These are phyloP conservation scores for Pythium myriotylum DNA, from an alignment of 352 stramenopile genomes.

Conservation along the genomic window DNA sequence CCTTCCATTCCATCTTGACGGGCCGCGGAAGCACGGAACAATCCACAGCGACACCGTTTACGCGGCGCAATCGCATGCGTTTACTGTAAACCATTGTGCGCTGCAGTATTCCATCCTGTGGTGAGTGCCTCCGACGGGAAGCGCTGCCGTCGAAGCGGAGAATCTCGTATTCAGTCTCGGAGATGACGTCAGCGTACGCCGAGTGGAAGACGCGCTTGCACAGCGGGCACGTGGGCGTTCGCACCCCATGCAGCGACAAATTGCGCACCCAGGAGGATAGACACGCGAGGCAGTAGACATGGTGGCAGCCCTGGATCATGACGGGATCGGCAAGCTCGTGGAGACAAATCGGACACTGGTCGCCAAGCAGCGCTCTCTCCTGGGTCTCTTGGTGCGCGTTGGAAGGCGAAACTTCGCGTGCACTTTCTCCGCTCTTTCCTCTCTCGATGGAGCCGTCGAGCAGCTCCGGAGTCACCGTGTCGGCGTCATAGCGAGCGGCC, in stretches of 20 bases:
- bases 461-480: slow-evolving; percentile 1
- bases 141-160: slow-evolving; percentile 45
- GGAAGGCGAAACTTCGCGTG: slow-evolving; percentile 8
- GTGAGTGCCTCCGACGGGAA: slow-evolving; percentile 3
- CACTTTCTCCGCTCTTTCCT: slow-evolving; percentile 23
- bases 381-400: background rate
- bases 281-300: slow-evolving; percentile 78
- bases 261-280: slow-evolving; percentile 63
- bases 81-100: slow-evolving; percentile 62
- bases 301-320: slow-evolving; percentile 64
- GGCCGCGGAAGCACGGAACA: slow-evolving; percentile 20
- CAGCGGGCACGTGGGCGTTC: slow-evolving; percentile 57
- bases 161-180: slow-evolving; percentile 64
- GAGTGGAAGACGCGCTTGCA: slow-evolving; percentile 67
- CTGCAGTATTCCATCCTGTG: slow-evolving; percentile 27
- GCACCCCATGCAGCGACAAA: slow-evolving; percentile 57
- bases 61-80: slow-evolving; percentile 48
- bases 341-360: slow-evolving; percentile 73
- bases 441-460: slow-evolving; percentile 6
- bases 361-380: slow-evolving; percentile 50
- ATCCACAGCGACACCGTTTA: slow-evolving; percentile 43
- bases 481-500: slow-evolving; percentile 33
- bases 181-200: slow-evolving; percentile 63
- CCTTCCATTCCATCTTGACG: slow-evolving; percentile 48
- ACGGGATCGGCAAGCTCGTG: slow-evolving; percentile 54